Evolutionary conservation across 345 rosid genomes (phyloP), one percentile per base, ranked within the genome.

Genomic region (Syzygium aromaticum): DNA sequence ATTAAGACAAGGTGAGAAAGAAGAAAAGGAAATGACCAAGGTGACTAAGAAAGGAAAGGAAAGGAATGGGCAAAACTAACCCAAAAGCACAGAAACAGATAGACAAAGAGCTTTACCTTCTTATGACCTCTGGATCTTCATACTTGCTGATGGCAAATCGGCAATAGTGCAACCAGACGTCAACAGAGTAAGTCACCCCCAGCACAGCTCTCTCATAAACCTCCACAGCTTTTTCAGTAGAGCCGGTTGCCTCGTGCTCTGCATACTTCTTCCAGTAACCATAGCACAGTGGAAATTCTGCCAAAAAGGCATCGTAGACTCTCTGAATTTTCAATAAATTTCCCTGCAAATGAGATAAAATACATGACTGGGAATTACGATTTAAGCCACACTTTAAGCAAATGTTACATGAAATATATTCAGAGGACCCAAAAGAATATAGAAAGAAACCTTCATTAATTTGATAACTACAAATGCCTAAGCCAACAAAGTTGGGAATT

Each of bases 181-280:
- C 99, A 89, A 98, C 99, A 51, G 99, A 98, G 90, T 96, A 98
- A 15, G 99, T 96, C 89, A 98, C 99, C 84, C 94, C 98, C 80
- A 90, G 93, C 88, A 96, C 98, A 73, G 99, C 99, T 87, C 95
- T 92, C 91, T 98, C 99, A 87, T 95, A 98, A 89, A 98, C 99
- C 92, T 96, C 99, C 90, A 96, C 94, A 85, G 96, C 98, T 88
- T 96, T 98, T 93, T 98, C 99, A 95, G 95, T 92, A 59, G 95
- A 95, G 77, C 98, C 96, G 85, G 93, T 94, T 54, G 97, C 97
- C 92, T 98, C 99, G 86, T 96, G 98, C 92, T 98, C 98, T 17
- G 98, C 98, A 88, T 96, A 98, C 93, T 96, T 98, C 93, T 98
- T 96, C 99, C 99, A 98, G 86, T 96, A 98, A 87, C 99, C 99